These are phyloP conservation scores for Trichoderma polysporum DNA, from an alignment of 2,329 filamentous ascomycete species.

Conservation along the genomic window DNA sequence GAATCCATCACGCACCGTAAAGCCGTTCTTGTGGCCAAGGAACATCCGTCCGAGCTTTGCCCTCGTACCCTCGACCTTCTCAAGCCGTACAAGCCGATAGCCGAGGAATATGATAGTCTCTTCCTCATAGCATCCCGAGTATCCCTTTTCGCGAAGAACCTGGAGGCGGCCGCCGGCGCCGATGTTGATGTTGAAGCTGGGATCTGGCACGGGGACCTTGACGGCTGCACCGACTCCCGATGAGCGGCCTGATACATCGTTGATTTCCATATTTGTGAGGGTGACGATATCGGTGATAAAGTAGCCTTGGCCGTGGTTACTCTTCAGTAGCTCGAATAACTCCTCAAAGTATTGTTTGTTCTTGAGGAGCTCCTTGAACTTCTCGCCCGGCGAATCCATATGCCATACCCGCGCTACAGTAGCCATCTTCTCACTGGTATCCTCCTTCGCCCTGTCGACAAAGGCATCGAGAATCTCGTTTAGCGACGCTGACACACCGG, in stretches of 20 bases:
- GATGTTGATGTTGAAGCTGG: conserved; percentile 25
- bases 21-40: conserved; percentile 44
- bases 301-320: conserved; percentile 28
- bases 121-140: conserved; percentile 29
- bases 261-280: conserved; percentile 29
- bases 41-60: conserved; percentile 39
- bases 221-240: conserved; percentile 23
- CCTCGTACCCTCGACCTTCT: conserved; percentile 30
- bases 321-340: conserved; percentile 29
- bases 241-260: conserved; percentile 19
- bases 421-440: conserved; percentile 26
- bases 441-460: conserved; percentile 27
- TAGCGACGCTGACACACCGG: conserved; percentile 27
- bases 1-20: conserved; percentile 29
- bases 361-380: conserved; percentile 31
- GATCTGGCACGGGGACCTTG: conserved; percentile 25
- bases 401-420: conserved; percentile 33
- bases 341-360: conserved; percentile 31
- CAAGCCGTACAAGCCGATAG: conserved; percentile 30
- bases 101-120: conserved; percentile 33
- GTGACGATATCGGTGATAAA: conserved; percentile 33
- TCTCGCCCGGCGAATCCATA: conserved; percentile 33
- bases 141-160: conserved; percentile 27
- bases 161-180: conserved; percentile 24
- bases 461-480: conserved; percentile 31